Evolutionary conservation across 2,329 filamentous ascomycete species (phyloP).

Genomic region (Dactylella cylindrospora): DNA sequence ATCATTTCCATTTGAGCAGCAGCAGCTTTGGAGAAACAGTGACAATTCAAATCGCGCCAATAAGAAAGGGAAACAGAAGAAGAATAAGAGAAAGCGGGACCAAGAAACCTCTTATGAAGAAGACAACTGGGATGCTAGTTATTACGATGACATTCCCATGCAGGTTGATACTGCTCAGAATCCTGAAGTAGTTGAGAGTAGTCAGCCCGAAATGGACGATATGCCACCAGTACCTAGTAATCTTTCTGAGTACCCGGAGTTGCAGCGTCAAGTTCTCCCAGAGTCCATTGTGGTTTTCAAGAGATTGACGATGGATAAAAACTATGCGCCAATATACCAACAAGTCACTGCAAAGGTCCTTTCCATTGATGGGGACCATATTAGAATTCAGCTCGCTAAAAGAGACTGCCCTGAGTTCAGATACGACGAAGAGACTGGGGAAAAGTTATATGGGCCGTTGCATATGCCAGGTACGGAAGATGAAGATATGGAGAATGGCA

Average conservation of each 20-base stretch:
- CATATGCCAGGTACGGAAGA: conserved; percentile 48
- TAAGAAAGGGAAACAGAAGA: conserved; percentile 45
- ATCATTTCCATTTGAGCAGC: conserved; percentile 47
- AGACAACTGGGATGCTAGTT: conserved; percentile 21
- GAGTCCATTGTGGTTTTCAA: conserved; percentile 47
- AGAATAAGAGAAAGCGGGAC: conserved; percentile 22
- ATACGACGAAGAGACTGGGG: conserved; percentile 47
- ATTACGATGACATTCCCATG: conserved; percentile 46
- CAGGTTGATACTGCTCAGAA: conserved; percentile 31
- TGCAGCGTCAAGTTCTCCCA: conserved; percentile 43
- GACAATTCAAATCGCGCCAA: conserved; percentile 14
- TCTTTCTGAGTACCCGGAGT: conserved; percentile 41
- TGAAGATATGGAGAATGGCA: conserved; percentile 38
- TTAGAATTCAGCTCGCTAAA: conserved; percentile 40
- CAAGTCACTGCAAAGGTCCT: conserved; percentile 46
- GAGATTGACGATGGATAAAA: conserved; percentile 43
- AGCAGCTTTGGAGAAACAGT: conserved; percentile 7
- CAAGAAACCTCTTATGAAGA: conserved; percentile 5
- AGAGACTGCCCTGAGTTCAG: conserved; percentile 44
- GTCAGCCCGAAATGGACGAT: conserved; percentile 39
- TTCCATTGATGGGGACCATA: conserved; percentile 30
- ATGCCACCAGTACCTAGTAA: conserved; percentile 46
- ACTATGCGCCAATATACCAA: conserved; percentile 42
- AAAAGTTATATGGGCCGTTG: conserved; percentile 46
- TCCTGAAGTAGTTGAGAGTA: conserved; percentile 19